Conservation (phyloP, 2,329 filamentous ascomycete species). For the Remersonia thermophila region DNA sequence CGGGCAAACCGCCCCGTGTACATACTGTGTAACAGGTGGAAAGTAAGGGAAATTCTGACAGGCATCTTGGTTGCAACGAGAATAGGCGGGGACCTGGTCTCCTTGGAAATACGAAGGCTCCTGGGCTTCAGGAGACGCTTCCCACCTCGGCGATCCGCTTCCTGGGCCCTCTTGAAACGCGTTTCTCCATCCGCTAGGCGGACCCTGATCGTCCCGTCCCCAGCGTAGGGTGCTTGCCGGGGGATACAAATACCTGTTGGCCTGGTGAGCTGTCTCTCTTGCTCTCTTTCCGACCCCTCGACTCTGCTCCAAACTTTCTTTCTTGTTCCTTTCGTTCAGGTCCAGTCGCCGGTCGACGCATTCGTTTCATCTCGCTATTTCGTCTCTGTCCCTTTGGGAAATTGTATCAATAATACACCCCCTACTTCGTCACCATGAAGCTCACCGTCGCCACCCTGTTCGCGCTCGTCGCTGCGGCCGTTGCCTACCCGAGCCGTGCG, state of each 20-base stretch:
- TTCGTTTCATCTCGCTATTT: conserved; percentile 17
- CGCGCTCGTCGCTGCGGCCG: conserved; percentile 33
- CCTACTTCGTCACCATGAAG: conserved; percentile 37
- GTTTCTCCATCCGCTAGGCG: no score
- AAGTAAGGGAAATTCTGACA: no score
- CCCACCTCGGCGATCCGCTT: not conserved
- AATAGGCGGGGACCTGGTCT: no score
- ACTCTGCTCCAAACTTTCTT: conserved; percentile 7
- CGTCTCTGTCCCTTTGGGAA: no score
- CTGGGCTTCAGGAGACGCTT: no score
- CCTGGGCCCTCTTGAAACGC: not conserved
- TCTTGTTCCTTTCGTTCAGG: conserved; percentile 4
- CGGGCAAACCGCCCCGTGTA: no score
- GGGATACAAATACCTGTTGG: conserved; percentile 20
- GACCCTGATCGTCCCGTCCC: no score
- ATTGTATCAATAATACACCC: no score
- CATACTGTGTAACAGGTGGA: no score
- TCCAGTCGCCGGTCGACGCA: conserved; percentile 42
- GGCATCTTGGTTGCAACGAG: no score
- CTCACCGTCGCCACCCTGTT: conserved; percentile 35
- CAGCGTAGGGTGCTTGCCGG: no score
- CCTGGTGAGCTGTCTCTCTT: conserved; percentile 3
- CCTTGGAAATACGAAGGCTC: no score
- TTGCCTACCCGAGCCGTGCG: conserved; percentile 31
- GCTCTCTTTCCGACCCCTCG: conserved; percentile 10